Evolutionary conservation across 805 yeast species (phyloP).

Genomic region (Starmerella etchellsii): DNA sequence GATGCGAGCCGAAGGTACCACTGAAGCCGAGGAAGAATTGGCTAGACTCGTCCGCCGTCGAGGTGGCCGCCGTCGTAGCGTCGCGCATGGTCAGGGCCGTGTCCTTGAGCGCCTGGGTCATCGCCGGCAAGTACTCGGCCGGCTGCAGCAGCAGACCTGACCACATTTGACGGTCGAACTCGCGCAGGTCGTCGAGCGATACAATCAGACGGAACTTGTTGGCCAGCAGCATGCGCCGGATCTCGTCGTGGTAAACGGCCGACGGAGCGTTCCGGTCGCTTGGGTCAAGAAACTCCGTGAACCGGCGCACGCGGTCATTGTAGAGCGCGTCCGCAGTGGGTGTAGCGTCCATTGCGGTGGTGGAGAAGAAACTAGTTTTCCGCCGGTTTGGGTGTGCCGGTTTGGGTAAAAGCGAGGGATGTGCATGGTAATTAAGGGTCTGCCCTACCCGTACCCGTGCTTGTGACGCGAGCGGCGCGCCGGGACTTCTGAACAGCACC

Average conservation of each 20-base stretch:
- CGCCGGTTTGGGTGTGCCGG: background rate
- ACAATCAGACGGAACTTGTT: constrained; percentile 56
- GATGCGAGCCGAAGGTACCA: constrained; percentile 85
- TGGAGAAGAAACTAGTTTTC: background rate
- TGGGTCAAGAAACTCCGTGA: constrained; percentile 71
- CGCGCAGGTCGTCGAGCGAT: constrained; percentile 76
- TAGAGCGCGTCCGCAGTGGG: constrained; percentile 30
- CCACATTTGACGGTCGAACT: constrained; percentile 70
- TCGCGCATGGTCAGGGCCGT: constrained; percentile 63
- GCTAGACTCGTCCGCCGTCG: constrained; percentile 44
- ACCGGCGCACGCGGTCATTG: constrained; percentile 74
- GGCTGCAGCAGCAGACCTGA: constrained; percentile 62
- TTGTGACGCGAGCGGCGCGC: background rate
- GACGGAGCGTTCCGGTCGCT: constrained; percentile 38
- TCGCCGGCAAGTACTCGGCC: constrained; percentile 76
- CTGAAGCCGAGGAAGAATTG: constrained; percentile 65
- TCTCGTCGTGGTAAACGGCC: constrained; percentile 48
- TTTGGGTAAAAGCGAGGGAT: background rate
- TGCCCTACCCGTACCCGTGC: constrained; percentile 6
- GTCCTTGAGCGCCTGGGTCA: constrained; percentile 74
- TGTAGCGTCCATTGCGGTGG: constrained; percentile 8
- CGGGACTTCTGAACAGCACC: too few species aligned
- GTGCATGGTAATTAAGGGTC: constrained; percentile 4
- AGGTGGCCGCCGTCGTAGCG: constrained; percentile 32
- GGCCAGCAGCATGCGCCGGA: constrained; percentile 58